Base-by-base conservation (phyloP, 2,329 filamentous ascomycete genomes). In the Endocalyx cinctus region DNA sequence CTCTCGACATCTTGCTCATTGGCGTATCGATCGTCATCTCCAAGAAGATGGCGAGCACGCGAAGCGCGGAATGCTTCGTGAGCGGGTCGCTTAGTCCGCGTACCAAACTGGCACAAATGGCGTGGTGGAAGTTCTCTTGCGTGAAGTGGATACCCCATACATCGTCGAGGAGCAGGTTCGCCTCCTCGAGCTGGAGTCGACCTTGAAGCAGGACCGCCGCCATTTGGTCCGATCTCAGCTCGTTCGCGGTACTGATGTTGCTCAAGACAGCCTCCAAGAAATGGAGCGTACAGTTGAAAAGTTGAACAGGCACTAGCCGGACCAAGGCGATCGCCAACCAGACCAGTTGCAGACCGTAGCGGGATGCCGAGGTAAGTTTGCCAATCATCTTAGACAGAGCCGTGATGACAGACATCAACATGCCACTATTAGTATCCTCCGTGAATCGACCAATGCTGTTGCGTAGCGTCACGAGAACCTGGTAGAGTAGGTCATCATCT, bases 381-480 rank as follows among this genome's bases (percentile, higher is more conserved):
- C 74, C 67, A 69, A 84, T 81, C 79, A 84, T 83, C 53, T 82
- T 83, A 10, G 79, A 81, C 27, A 84, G 55, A 3, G 77, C 74
- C 3, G 75, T 80, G 15, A 83, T 70, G 34, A 84, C 82, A 5
- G 79, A 75, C 20, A 82, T 71, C 18, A 84, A 67, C 78, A 84
- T 82, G 46, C 84, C 80, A 42, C 69, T 76, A 48, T 74, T 79
- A 36, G 67, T 71, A 35, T 81, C 78, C 36, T 82, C 77, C 27
- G 74, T 71, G 48, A 81, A 83, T 17, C 79, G 71, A n/a, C 67
- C 63, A 12, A 84, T 69, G 46, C 79, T 81, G 42, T 72, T 79
- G 29, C 79, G 71, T 12, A 84, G 63, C 12, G 80, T 78, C 17
- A 84, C 80, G 4, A 84, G 66, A 14, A 84, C 79, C 52, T 84